These are phyloP conservation scores for Ophiostoma sp. DNA, from an alignment of 2,329 filamentous ascomycete genomes.

Conservation along the genomic window DNA sequence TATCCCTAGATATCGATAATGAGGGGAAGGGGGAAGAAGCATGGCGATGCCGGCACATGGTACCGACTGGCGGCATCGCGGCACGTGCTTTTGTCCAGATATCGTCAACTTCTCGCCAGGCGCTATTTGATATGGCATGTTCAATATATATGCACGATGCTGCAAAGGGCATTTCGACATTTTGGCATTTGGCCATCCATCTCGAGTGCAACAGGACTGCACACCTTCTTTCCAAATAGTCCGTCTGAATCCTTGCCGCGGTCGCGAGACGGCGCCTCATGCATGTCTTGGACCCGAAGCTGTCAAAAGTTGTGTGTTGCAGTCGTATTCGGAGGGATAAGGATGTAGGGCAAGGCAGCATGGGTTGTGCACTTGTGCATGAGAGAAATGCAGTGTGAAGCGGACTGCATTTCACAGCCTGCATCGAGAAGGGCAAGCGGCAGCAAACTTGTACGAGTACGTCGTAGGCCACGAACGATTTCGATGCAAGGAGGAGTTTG, in stretches of 20 bases:
- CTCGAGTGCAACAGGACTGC: neutral
- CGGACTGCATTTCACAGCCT: neutral
- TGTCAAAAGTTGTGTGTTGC: neutral
- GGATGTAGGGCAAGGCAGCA: neutral
- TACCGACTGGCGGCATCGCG: neutral
- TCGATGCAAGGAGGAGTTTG: neutral
- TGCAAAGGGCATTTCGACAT: neutral
- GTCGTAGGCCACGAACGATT: neutral
- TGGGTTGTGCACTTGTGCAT: neutral
- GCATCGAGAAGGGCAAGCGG: neutral
- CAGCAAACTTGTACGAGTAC: neutral
- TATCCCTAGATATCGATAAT: neutral
- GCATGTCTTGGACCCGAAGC: neutral
- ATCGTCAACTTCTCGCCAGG: neutral
- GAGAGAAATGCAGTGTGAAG: neutral
- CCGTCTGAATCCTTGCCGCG: neutral
- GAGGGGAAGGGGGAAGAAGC: neutral
- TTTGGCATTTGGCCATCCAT: neutral
- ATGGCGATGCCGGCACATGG: neutral
- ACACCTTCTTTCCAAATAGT: neutral
- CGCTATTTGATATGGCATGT: neutral
- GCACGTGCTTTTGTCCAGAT: no score
- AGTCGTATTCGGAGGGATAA: neutral
- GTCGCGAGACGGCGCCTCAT: neutral
- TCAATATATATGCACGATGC: neutral